These are phyloP conservation scores for Friedmanniomyces simplex DNA, from an alignment of 495 filamentous ascomycete species.

Conservation along the genomic window DNA sequence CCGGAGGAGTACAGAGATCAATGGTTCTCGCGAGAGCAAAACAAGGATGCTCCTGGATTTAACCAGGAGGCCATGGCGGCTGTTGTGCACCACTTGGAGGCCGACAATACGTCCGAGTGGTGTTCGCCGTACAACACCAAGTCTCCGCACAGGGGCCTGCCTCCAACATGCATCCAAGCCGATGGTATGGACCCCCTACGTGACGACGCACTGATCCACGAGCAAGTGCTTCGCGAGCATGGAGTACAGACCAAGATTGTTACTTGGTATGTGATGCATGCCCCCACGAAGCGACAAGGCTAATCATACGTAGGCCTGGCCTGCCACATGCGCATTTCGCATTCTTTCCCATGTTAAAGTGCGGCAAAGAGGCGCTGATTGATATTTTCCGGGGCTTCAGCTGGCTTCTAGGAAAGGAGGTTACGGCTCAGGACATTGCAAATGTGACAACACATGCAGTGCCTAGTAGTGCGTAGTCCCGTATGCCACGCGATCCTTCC, in stretches of 20 bases:
- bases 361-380: conserved; percentile 1
- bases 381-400: conserved; percentile 17
- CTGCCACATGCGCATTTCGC: conserved; percentile 27
- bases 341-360: conserved; percentile 18
- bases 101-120: conserved; percentile 6
- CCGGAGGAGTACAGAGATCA: conserved; percentile 18
- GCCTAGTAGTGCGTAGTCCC: background rate
- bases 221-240: conserved; percentile 22
- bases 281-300: background rate
- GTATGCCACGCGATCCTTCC: too few relatives aligned
- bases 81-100: conserved; percentile 2
- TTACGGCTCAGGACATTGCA: background rate
- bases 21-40: conserved; percentile 16
- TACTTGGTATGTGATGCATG: conserved; percentile 1
- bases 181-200: conserved; percentile 32
- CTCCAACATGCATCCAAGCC: conserved; percentile 13
- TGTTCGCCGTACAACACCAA: conserved; percentile 6
- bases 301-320: background rate
- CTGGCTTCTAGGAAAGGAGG: conserved; percentile 15
- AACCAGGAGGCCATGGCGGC: background rate
- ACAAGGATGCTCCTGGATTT: conserved; percentile 11
- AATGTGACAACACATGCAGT: background rate
- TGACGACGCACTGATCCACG: conserved; percentile 36
- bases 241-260: conserved; percentile 14
- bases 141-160: background rate